Percentiles rank a stretch among this genome's conserved stretches.
Evolutionary conservation across 163 green algal genomes (phyloP).

Genomic region (Prototheca wickerhamii): DNA sequence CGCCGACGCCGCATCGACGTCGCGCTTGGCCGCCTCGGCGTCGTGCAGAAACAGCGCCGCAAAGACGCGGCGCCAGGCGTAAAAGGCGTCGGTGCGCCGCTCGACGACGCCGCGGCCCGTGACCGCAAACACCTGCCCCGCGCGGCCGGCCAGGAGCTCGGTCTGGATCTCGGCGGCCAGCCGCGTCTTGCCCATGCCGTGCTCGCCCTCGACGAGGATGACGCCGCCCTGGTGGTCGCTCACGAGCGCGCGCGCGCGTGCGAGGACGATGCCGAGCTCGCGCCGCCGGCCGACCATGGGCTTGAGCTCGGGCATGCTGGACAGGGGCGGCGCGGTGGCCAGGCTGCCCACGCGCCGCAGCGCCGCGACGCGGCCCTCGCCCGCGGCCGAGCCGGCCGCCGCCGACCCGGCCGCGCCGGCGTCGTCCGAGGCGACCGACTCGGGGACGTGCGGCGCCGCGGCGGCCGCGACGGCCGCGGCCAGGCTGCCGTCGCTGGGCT

Average conservation of each 20-base stretch:
- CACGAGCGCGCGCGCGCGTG: slow-evolving; percentile 24
- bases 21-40: slow-evolving; percentile 6
- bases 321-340: not conserved
- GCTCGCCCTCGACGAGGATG: slow-evolving; percentile 59
- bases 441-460: not conserved
- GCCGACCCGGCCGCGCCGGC: too few relatives aligned
- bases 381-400: too few relatives aligned
- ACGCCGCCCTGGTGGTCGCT: slow-evolving; percentile 25
- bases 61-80: slow-evolving; percentile 59
- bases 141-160: not conserved
- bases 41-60: slow-evolving; percentile 47
- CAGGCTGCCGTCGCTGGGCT: not conserved
- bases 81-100: slow-evolving; percentile 37
- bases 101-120: not conserved
- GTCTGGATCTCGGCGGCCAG: slow-evolving; percentile 52
- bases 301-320: not conserved
- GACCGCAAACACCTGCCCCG: not conserved
- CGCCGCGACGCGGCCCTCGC: not conserved
- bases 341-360: not conserved
- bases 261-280: slow-evolving; percentile 21
- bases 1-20: not conserved
- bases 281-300: slow-evolving; percentile 8
- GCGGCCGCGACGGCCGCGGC: not conserved
- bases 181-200: slow-evolving; percentile 70
- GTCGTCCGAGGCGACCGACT: not conserved